Evolutionary conservation across 257 asterid species (phyloP).

Genomic region (Pogostemon cablin): DNA sequence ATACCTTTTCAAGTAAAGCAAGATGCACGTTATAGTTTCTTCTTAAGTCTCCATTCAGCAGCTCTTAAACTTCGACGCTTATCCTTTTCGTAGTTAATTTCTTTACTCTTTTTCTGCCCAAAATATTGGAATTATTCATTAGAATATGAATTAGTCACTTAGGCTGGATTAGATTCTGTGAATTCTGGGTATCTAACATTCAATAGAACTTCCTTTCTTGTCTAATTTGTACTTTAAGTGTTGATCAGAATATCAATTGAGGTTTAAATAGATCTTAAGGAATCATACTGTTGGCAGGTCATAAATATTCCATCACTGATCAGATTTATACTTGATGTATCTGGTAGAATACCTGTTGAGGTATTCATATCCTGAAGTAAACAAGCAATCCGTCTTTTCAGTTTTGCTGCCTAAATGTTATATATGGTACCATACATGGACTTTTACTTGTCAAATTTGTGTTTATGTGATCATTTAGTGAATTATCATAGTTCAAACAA

Average conservation of each 20-base stretch:
- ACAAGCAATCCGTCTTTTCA: neutral
- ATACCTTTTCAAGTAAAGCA: neutral
- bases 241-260: slow-evolving; percentile 14
- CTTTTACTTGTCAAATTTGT: slow-evolving; percentile 5
- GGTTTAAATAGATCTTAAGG: neutral
- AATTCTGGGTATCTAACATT: slow-evolving; percentile 19
- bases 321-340: slow-evolving; percentile 5
- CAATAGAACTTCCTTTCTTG: slow-evolving; percentile 16
- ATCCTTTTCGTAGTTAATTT: neutral
- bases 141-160: slow-evolving; percentile 1
- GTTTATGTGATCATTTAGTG: neutral
- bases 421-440: neutral
- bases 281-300: neutral
- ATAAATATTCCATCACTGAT: neutral
- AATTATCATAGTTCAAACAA: slow-evolving; percentile 3
- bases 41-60: neutral
- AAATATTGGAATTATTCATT: neutral
- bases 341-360: slow-evolving; percentile 2
- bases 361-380: slow-evolving; percentile 6
- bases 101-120: neutral
- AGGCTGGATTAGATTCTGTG: slow-evolving; percentile 8
- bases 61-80: neutral
- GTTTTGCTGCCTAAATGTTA: slow-evolving; percentile 9
- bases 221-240: slow-evolving; percentile 5
- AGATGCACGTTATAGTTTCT: neutral